These are phyloP conservation scores for Yamadazyma diddensiae DNA, from an alignment of 1,139 yeast species.

Conservation along the genomic window DNA sequence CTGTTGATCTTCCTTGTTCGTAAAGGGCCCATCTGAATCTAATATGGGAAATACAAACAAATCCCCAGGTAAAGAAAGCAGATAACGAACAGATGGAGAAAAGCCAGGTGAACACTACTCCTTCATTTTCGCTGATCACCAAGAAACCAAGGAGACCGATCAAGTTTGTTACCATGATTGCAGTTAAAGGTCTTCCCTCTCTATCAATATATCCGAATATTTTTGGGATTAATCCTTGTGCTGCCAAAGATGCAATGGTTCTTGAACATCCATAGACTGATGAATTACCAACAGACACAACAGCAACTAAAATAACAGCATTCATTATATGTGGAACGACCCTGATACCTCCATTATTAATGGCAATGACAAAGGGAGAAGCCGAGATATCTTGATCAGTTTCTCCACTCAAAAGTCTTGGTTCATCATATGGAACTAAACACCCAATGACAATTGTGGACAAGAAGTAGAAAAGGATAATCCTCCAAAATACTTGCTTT, in stretches of 20 bases:
- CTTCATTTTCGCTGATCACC: constrained; percentile 47
- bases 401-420: constrained; percentile 31
- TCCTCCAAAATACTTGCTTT: constrained; percentile 73
- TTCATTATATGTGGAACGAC: constrained; percentile 51
- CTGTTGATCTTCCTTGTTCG: constrained; percentile 33
- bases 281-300: constrained; percentile 53
- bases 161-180: constrained; percentile 45
- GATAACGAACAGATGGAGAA: constrained; percentile 64
- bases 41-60: constrained; percentile 37
- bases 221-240: constrained; percentile 44
- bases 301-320: constrained; percentile 50
- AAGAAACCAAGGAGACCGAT: constrained; percentile 66
- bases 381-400: constrained; percentile 30
- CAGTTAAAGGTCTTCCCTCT: constrained; percentile 55
- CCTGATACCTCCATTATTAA: constrained; percentile 35
- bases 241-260: constrained; percentile 53
- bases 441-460: constrained; percentile 47
- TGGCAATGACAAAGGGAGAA: constrained; percentile 44
- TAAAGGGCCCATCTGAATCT: constrained; percentile 38
- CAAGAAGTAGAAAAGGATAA: constrained; percentile 54
- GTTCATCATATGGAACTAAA: constrained; percentile 41
- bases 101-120: constrained; percentile 59
- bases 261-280: constrained; percentile 56
- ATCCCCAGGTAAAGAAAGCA: constrained; percentile 53
- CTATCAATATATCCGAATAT: constrained; percentile 53